phyloP scores from a whole-genome alignment of 2,329 filamentous ascomycete species.

The Setomelanomma holmii region DNA sequence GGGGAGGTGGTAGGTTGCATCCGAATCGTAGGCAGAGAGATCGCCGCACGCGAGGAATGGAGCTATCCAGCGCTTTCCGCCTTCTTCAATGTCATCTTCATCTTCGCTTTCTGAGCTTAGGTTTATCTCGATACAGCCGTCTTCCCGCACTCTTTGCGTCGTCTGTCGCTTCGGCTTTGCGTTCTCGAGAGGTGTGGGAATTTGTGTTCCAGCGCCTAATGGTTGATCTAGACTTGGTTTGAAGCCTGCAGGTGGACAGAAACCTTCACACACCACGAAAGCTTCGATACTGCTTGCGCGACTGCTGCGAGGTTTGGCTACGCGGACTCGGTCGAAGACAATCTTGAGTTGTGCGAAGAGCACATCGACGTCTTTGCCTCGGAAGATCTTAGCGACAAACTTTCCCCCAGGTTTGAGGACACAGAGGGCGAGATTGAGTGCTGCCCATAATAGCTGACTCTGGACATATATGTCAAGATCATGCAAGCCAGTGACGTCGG shows the following conservation, averaged over 20 bases:
- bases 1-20: constrained; percentile 90
- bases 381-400: constrained; percentile 98
- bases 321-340: constrained; percentile 85
- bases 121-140: constrained; percentile 58
- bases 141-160: constrained; percentile 47
- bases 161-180: constrained; percentile 22
- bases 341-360: constrained; percentile 92
- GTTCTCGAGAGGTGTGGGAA: constrained; percentile 50
- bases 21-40: constrained; percentile 91
- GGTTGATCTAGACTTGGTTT: constrained; percentile 77
- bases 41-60: constrained; percentile 98
- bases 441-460: constrained; percentile 91
- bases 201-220: constrained; percentile 67
- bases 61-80: constrained; percentile 79
- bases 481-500: constrained; percentile 94
- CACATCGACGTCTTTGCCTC: constrained; percentile 92
- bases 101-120: constrained; percentile 52
- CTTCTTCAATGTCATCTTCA: constrained; percentile 47
- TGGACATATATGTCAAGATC: constrained; percentile 99
- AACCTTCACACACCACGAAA: constrained; percentile 94
- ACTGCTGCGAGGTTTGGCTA: constrained; percentile 92
- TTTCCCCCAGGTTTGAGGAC: constrained; percentile 91
- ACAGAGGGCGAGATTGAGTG: constrained; percentile 90
- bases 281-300: constrained; percentile 97
- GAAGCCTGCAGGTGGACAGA: constrained; percentile 79